Percentiles rank a stretch among this genome's conserved stretches.
These are phyloP conservation scores for Streptanthus diversifolius DNA, from an alignment of 345 rosid species.

Conservation along the genomic window DNA sequence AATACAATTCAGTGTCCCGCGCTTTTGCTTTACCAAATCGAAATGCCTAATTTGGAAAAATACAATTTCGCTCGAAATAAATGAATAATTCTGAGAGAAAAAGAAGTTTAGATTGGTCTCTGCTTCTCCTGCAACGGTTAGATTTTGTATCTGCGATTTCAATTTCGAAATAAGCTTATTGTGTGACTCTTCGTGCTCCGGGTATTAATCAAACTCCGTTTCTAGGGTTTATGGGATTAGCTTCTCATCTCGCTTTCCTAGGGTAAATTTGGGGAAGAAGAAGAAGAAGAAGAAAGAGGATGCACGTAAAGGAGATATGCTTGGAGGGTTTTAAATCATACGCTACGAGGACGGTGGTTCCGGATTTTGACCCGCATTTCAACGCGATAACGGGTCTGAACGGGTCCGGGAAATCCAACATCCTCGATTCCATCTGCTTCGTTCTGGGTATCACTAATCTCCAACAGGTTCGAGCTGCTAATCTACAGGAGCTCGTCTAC, in stretches of 20 bases:
- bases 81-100: not conserved
- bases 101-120: not conserved
- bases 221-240: not conserved
- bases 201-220: not conserved
- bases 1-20: not conserved
- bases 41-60: too few species aligned
- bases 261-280: conserved; percentile 8
- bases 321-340: conserved; percentile 96
- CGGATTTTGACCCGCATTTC: conserved; percentile 88
- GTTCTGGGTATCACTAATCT: conserved; percentile 93
- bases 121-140: conserved; percentile 6
- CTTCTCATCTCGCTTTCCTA: conserved; percentile 8
- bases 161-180: not conserved
- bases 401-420: conserved; percentile 95
- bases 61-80: not conserved
- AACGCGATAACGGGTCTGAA: conserved; percentile 95
- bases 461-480: conserved; percentile 97
- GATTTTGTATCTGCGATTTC: not conserved
- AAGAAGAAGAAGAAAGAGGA: conserved; percentile 22
- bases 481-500: conserved; percentile 95
- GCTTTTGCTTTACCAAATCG: too few species aligned
- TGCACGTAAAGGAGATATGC: conserved; percentile 85
- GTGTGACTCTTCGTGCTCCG: not conserved
- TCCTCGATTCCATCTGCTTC: conserved; percentile 93
- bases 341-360: conserved; percentile 88